Evolutionary conservation across 345 rosid genomes (phyloP), one percentile per base, ranked within the genome.

Genomic region (Lumnitzera racemosa): DNA sequence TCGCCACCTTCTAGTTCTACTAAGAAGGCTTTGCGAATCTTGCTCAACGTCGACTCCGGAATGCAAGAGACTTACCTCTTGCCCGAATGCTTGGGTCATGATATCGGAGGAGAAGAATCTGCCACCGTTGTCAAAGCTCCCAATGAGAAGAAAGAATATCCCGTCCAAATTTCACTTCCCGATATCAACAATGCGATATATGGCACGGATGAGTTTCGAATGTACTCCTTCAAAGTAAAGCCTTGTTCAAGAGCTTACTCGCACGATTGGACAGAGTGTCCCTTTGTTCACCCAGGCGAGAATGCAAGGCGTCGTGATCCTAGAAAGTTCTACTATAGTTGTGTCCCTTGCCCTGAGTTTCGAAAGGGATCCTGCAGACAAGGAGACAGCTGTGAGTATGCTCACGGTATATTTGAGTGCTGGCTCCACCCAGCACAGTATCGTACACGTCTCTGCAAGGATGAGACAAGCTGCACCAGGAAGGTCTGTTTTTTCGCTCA

Each of bases 341-440:
- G 96, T 61, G 98, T 89, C 51, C 98, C 98, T 0, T 92, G 98
- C 67, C 98, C 98, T 0, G 96, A 91, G 66, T 91, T 87, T 57
- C 82, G 96, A 0, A 91, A 83, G 71, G 98, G 98, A 7, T 80
- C 90, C 0, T 91, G 98, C 72, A 78, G 85, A 58, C 83, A 85
- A 69, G 91, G 91, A 0, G 98, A 91, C 70, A 61, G 69, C 46
- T 89, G 98, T 66, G 96, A 89, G 67, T 89, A 91, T 61, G 96
- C 98, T 29, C 96, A 91, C 55, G 96, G 95, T 61, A 80, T 91
- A 65, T 91, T 91, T 58, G 95, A 91, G 80, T 85, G 89, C 63
- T 91, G 96, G 98, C 95, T 91, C 69, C 98, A 91, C 71, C 98
- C 98, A 50, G 95, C 98, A 11, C 98, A 91, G 71, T 91, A 91